Conservation (phyloP, 176 grass and related monocot species). For the Puccinellia tenuiflora region DNA sequence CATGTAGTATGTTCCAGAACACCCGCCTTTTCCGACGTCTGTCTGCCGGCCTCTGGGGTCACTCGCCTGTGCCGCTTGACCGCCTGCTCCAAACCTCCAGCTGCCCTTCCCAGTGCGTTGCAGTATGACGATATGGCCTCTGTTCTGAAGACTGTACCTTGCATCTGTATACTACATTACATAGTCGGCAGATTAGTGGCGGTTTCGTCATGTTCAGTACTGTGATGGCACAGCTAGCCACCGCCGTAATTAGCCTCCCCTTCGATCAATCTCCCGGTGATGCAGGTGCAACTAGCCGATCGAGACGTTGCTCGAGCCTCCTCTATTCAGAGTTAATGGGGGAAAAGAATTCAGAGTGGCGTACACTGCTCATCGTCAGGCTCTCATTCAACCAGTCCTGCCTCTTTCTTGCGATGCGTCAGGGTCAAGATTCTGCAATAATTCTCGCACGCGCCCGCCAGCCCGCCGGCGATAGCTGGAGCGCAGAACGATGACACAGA, state of each 20-base stretch:
- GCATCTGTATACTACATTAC: background rate
- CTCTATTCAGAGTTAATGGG: background rate
- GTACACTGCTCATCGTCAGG: background rate
- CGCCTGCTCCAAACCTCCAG: background rate
- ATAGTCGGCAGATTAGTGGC: background rate
- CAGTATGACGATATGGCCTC: background rate
- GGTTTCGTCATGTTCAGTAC: background rate
- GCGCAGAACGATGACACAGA: slow-evolving; percentile 21
- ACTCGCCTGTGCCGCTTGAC: background rate
- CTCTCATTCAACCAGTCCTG: background rate
- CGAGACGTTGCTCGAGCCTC: background rate
- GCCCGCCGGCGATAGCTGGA: slow-evolving; percentile 46
- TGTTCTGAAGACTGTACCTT: background rate
- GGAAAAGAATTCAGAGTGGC: background rate
- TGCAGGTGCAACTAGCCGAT: background rate
- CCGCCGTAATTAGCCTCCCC: background rate
- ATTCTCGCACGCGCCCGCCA: background rate
- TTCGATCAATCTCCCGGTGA: background rate
- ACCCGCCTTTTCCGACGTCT: no score
- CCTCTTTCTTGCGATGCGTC: background rate
- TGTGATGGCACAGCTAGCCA: background rate
- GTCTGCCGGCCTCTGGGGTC: background rate
- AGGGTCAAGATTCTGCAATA: slow-evolving; percentile 29
- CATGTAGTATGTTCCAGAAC: no score
- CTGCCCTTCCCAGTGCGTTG: background rate